These are phyloP conservation scores for Dactylonectria macrodidyma DNA, from an alignment of 2,329 filamentous ascomycete species.

Conservation along the genomic window DNA sequence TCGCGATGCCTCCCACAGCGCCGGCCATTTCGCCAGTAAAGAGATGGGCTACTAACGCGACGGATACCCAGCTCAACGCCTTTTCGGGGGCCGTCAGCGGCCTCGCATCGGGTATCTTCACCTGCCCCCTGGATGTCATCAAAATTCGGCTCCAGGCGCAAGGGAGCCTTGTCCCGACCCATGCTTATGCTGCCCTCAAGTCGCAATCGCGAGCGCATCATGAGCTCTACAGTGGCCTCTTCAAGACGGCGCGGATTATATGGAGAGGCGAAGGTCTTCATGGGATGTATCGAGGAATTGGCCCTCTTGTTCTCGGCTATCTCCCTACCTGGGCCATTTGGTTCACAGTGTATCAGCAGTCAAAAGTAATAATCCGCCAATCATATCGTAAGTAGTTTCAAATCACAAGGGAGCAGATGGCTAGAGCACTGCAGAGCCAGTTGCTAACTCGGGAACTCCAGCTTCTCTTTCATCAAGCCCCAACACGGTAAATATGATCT, in stretches of 20 bases:
- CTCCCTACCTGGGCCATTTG: conserved; percentile 98
- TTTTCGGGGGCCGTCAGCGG: conserved; percentile 89
- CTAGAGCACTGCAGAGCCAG: background rate
- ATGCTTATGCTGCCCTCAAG: conserved; percentile 54
- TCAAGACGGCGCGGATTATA: conserved; percentile 88
- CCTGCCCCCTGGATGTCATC: conserved; percentile 97
- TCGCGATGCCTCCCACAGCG: background rate
- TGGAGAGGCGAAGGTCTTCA: conserved; percentile 88
- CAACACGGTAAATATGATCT: conserved; percentile 77
- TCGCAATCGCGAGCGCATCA: conserved; percentile 58
- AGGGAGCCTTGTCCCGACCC: conserved; percentile 78
- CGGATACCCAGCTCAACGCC: conserved; percentile 80
- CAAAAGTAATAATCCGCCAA: conserved; percentile 79
- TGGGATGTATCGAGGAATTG: conserved; percentile 92
- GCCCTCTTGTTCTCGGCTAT: conserved; percentile 94
- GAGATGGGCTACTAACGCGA: conserved; percentile 67
- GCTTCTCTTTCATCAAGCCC: conserved; percentile 56
- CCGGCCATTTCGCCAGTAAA: conserved; percentile 17
- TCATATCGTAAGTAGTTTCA: conserved; percentile 67
- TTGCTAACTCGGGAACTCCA: conserved; percentile 61
- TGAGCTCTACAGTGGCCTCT: conserved; percentile 84
- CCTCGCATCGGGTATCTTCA: conserved; percentile 91
- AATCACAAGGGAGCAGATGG: background rate
- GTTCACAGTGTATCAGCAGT: conserved; percentile 94
- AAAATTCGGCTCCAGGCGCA: conserved; percentile 98